Conservation (phyloP, 2,329 filamentous ascomycete species). For the Hypoxylon sp. region DNA sequence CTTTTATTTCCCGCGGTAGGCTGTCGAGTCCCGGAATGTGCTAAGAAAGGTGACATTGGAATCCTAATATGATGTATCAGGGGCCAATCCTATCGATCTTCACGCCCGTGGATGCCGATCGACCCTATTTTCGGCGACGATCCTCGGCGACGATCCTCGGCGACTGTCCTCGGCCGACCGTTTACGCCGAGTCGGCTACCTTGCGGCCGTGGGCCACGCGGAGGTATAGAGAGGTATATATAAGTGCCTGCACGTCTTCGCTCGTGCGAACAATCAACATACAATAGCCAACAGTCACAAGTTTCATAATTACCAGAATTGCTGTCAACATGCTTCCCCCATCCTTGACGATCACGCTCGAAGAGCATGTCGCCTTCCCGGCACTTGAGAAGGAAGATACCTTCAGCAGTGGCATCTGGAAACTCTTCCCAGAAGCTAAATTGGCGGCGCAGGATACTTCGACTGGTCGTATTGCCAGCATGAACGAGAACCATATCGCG, state of each 20-base stretch:
- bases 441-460: conserved; percentile 16
- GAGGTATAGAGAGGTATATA: background rate
- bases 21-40: too few species aligned
- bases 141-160: too few species aligned
- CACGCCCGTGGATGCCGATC: background rate
- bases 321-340: conserved; percentile 10
- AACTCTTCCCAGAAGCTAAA: conserved; percentile 13
- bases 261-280: background rate
- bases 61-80: background rate
- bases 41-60: background rate
- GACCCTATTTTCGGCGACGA: background rate
- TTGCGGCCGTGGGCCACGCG: background rate
- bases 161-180: too few species aligned
- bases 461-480: conserved; percentile 30
- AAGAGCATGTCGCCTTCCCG: conserved; percentile 28
- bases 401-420: conserved; percentile 4
- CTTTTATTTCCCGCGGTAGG: too few species aligned
- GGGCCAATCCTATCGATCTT: background rate
- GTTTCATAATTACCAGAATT: too few species aligned
- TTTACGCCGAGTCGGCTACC: background rate
- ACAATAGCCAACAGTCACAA: too few species aligned
- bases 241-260: background rate
- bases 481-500: conserved; percentile 38
- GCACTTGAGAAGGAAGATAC: background rate
- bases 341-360: conserved; percentile 26